Base-by-base conservation (phyloP, 495 filamentous ascomycete genomes). In the Neurospora cerealis region DNA sequence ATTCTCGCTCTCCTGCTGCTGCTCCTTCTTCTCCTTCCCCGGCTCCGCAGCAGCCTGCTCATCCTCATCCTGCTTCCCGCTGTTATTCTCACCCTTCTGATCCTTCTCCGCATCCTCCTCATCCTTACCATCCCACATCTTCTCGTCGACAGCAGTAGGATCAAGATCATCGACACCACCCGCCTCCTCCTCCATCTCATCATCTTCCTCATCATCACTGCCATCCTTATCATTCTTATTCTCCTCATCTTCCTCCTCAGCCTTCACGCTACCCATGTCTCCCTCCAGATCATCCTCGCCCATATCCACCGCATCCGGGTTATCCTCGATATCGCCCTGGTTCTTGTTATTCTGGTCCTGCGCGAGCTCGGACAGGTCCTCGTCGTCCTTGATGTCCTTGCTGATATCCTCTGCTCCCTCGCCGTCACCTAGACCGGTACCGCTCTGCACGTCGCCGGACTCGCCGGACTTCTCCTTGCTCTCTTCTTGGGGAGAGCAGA, bases 381-480 rank as follows among this genome's bases (percentile, higher is more conserved):
- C 96, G 74, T 98, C 95, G 69, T 93, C 91, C 74, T 92, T 88
- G 69, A 99, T 91, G 79, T 98, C 95, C 77, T 98, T 97, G 82
- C 94, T 97, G 72, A 99, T 98, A 83, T 99, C 95, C 78, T 98
- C 93, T 2, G 91, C 93, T 34, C 94, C 96, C 78, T 97, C 92
- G 15, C 95, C 95, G 72, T 97, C 95, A 38, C 96, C 96, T n/a
- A 99, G 88, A 34, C 96, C 96, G 5, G 95, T 98, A n/a, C 96
- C 96, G 70, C 87, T 88, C 80, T 99, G 95, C 48, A 97, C 85
- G 75, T 95, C 89, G 7, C 93, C 92, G 21, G 88, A 85, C 74
- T 91, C 88, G 42, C 89, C 87, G 34, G 88, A 85, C 69, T 91
- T 89, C 6, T 88, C 85, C 44, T 89, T 88, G 21, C 90, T 91